These are phyloP conservation scores for Hyphopichia buzzinii DNA, from an alignment of 1,139 yeast genomes.

Conservation along the genomic window DNA sequence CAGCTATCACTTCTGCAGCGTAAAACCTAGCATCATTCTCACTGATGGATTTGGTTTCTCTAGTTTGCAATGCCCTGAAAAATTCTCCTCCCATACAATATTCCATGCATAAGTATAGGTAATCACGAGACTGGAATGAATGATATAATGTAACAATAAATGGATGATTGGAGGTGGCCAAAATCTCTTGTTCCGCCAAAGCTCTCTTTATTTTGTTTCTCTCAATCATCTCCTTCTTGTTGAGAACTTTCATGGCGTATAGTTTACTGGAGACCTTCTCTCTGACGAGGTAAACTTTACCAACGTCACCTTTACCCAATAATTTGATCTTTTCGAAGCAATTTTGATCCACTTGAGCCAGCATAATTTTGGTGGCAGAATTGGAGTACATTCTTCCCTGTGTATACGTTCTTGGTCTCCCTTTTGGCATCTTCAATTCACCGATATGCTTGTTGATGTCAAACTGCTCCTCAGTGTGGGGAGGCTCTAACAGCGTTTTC, in stretches of 20 bases:
- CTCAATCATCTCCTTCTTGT: slow-evolving; percentile 90
- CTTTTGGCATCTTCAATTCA: slow-evolving; percentile 38
- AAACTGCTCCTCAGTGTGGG: slow-evolving; percentile 23
- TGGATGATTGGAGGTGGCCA: slow-evolving; percentile 95
- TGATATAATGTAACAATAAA: slow-evolving; percentile 95
- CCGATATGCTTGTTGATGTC: slow-evolving; percentile 55
- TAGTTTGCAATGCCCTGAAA: slow-evolving; percentile 90
- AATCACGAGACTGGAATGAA: slow-evolving; percentile 92
- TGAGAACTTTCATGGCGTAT: slow-evolving; percentile 90
- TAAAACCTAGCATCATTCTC: slow-evolving; percentile 92
- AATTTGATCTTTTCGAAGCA: slow-evolving; percentile 86
- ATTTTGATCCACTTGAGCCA: slow-evolving; percentile 79
- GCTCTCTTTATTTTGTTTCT: slow-evolving; percentile 93
- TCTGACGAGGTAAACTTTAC: slow-evolving; percentile 87
- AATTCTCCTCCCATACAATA: slow-evolving; percentile 99
- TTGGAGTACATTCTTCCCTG: slow-evolving; percentile 68
- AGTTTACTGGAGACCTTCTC: slow-evolving; percentile 73
- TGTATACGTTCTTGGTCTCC: slow-evolving; percentile 49
- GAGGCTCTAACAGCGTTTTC: slow-evolving; percentile 2
- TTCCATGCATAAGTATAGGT: slow-evolving; percentile 95
- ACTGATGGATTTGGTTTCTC: slow-evolving; percentile 79
- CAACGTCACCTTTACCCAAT: slow-evolving; percentile 96
- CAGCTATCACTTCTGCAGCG: slow-evolving; percentile 97
- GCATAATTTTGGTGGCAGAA: slow-evolving; percentile 68
- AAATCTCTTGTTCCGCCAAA: slow-evolving; percentile 92